phyloP scores from a whole-genome alignment of 2,329 filamentous ascomycete genomes.

The Phialophora macrospora region DNA sequence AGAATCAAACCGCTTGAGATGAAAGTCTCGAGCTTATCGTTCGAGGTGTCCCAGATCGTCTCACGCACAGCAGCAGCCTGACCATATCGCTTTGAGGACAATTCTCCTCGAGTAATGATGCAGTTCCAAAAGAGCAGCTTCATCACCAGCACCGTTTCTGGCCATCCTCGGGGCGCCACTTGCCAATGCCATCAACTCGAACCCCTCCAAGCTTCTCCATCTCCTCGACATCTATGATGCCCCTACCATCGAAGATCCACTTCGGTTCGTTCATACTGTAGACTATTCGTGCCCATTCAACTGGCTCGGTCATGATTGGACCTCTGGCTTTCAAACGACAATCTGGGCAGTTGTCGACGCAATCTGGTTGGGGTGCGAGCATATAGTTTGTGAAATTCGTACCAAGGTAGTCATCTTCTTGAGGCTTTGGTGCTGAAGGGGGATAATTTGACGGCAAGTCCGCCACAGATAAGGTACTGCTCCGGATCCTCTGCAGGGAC shows the following conservation, averaged over 20 bases:
- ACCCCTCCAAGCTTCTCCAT: constrained; percentile 48
- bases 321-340: constrained; percentile 36
- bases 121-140: no score
- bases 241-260: constrained; percentile 57
- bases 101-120: background rate
- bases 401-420: constrained; percentile 19
- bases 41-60: background rate
- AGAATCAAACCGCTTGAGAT: no score
- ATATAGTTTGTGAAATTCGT: constrained; percentile 16
- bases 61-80: background rate
- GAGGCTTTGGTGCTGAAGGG: background rate
- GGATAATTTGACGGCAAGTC: background rate
- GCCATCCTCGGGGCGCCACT: constrained; percentile 23
- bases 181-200: constrained; percentile 45
- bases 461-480: constrained; percentile 1
- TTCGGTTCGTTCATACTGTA: constrained; percentile 53
- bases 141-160: constrained; percentile 20
- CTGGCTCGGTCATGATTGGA: constrained; percentile 38
- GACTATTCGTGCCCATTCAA: constrained; percentile 56
- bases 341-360: constrained; percentile 33
- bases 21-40: background rate
- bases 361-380: constrained; percentile 15
- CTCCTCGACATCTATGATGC: constrained; percentile 44
- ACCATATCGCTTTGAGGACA: background rate
- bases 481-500: constrained; percentile 4